These are phyloP conservation scores for Apophysomyces sp. DNA, from an alignment of 371 early-diverging fungal species.

Conservation along the genomic window DNA sequence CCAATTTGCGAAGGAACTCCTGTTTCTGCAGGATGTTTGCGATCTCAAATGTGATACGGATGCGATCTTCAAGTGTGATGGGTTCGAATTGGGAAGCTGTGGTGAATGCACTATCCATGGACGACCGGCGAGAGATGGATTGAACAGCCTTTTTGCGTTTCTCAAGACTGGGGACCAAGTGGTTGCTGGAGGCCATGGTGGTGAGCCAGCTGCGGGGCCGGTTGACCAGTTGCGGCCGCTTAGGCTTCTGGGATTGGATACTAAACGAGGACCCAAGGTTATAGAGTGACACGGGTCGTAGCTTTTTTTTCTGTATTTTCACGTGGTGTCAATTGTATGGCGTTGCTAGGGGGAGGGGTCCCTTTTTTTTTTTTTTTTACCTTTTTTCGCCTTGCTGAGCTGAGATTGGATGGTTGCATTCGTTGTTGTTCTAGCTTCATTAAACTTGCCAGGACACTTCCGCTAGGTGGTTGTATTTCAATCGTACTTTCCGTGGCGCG, in stretches of 20 bases:
- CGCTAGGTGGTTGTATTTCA: conserved; percentile 13
- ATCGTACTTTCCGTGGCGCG: conserved; percentile 4
- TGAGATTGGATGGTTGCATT: not conserved
- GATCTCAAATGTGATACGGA: conserved; percentile 56
- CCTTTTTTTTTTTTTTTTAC: conserved; percentile 9
- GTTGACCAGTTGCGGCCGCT: conserved; percentile 18
- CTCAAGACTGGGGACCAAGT: conserved; percentile 41
- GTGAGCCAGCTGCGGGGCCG: conserved; percentile 38
- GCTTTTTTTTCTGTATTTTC: not conserved
- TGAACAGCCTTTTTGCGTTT: conserved; percentile 25
- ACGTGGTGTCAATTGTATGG: not conserved
- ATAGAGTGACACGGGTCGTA: not conserved
- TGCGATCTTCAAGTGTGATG: conserved; percentile 50
- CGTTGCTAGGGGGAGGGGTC: not conserved
- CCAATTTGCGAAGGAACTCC: conserved; percentile 52
- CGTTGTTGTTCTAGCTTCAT: conserved; percentile 35
- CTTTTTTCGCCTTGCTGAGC: not conserved
- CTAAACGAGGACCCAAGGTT: not conserved
- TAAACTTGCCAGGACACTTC: conserved; percentile 34
- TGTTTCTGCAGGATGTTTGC: conserved; percentile 60
- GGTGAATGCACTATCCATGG: conserved; percentile 38
- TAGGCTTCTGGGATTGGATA: not conserved
- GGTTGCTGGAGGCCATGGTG: conserved; percentile 25
- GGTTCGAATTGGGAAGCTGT: conserved; percentile 45
- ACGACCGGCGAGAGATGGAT: conserved; percentile 34